Evolutionary conservation across 2,329 filamentous ascomycete genomes (phyloP), one percentile per base, ranked within the genome.

Genomic region (Fusarium sp.): DNA sequence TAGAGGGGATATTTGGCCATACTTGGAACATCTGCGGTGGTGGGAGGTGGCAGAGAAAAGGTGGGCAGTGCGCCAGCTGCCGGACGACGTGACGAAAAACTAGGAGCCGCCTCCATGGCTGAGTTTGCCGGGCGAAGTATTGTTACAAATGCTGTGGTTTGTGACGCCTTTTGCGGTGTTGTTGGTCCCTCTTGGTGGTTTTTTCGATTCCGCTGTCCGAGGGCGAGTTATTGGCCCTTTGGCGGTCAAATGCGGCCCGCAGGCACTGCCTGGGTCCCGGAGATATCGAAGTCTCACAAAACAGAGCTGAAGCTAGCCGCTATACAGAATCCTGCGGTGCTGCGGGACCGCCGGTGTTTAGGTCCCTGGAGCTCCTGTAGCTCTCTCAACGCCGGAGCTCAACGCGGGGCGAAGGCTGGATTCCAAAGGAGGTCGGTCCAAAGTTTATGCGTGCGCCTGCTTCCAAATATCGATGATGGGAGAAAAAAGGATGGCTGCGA

Each of bases 1-100:
- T 68, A 73, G 56, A 70, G 51, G 54, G 73, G 55, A 41, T 68
- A 73, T 75, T 68, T 69, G 64, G 68, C 48, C 78, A 77, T 78
- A 79, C 79, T 80, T 77, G 79, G 77, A 70, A 79, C 72, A 64
- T 81, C 79, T 65, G 77, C 62, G 51, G 74, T 79, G 27, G 79
- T 79, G 27, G 79, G 79, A 47, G 78, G 78, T 57, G 79, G 79
- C 36, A 81, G 76, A 65, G 78, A 76, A 59, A 80, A 80, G 40
- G 78, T 65, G n/a, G 78, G 79, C 57, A 80, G 62, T 15, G 74
- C 57, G 66, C 76, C 75, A 18, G 79, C 76, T 27, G 79, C 78
- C 47, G 78, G 72, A 40, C 79, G 79, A 62, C 79, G 77, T 37
- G 77, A 75, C 10, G 79, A 71, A 64, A 80, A 81, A 62, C 77